Conservation (phyloP, 805 yeast species). For the Pichia gijzeniarum region DNA sequence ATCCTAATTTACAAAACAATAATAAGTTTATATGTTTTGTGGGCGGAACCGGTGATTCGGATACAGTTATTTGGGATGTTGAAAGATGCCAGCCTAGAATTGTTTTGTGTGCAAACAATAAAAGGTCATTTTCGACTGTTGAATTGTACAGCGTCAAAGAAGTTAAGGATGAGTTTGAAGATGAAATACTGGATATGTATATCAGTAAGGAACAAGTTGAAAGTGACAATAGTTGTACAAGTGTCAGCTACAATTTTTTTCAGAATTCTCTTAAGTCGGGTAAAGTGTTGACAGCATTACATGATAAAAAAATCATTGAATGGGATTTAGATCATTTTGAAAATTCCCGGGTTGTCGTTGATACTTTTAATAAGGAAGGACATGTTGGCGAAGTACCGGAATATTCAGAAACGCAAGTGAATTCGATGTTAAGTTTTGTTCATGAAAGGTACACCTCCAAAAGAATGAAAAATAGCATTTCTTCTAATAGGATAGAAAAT, state of each 20-base stretch:
- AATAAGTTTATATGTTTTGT: conserved; percentile 46
- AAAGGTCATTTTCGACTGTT: conserved; percentile 17
- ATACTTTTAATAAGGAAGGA: conserved; percentile 11
- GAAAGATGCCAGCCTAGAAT: conserved; percentile 50
- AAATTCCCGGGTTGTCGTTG: conserved; percentile 30
- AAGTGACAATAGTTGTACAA: conserved; percentile 23
- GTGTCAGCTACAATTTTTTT: conserved; percentile 14
- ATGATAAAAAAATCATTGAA: conserved; percentile 23
- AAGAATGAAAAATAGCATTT: conserved; percentile 1
- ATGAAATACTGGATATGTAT: conserved; percentile 17
- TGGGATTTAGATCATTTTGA: conserved; percentile 34
- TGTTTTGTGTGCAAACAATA: conserved; percentile 22
- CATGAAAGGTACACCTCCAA: conserved; percentile 30
- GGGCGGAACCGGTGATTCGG: conserved; percentile 60
- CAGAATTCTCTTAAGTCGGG: conserved; percentile 10
- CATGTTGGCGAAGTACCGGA: conserved; percentile 12
- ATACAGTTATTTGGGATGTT: conserved; percentile 70
- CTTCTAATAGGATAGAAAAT: conserved; percentile 6
- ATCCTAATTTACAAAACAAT: conserved; percentile 29
- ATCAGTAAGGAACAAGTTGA: conserved; percentile 11
- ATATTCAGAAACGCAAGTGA: conserved; percentile 31
- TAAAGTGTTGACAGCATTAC: conserved; percentile 16
- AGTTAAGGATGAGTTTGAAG: conserved; percentile 20
- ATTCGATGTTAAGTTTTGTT: conserved; percentile 35
- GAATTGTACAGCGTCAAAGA: conserved; percentile 24